A percentile compares a stretch with the other conserved stretches of the same genome.
Evolutionary conservation across 2,329 filamentous ascomycete genomes (phyloP).

Genomic region (Magnaporthiopsis poae): DNA sequence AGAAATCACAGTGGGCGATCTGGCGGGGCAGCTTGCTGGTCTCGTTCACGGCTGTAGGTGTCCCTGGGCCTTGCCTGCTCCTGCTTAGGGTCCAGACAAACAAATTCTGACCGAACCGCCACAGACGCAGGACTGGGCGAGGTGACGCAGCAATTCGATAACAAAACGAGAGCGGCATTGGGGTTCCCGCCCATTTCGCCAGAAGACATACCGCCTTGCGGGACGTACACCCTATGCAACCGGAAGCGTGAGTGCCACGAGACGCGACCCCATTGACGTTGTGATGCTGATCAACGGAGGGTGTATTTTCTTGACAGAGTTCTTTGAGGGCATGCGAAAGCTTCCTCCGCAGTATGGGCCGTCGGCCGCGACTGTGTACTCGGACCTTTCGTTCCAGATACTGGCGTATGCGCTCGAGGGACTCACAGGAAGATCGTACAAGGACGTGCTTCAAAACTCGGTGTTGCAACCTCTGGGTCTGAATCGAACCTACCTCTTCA

Average conservation of each 20-base stretch:
- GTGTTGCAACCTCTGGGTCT: slow-evolving; percentile 24
- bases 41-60: slow-evolving; percentile 26
- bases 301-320: slow-evolving; percentile 8
- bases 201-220: slow-evolving; percentile 11
- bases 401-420: slow-evolving; percentile 28
- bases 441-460: slow-evolving; percentile 20
- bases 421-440: slow-evolving; percentile 26
- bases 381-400: slow-evolving; percentile 27
- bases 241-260: slow-evolving; percentile 9
- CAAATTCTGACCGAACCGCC: background rate
- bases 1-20: slow-evolving; percentile 26
- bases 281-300: background rate
- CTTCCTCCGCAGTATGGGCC: slow-evolving; percentile 8
- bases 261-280: background rate
- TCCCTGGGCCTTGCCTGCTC: background rate
- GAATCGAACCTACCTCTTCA: slow-evolving; percentile 17
- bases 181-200: slow-evolving; percentile 11
- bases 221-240: slow-evolving; percentile 9
- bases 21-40: slow-evolving; percentile 28
- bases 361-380: slow-evolving; percentile 18
- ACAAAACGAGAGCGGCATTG: slow-evolving; percentile 1
- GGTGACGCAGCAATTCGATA: slow-evolving; percentile 9
- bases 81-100: background rate
- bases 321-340: slow-evolving; percentile 11
- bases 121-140: slow-evolving; percentile 11